Percentiles rank a stretch among this genome's conserved stretches.
These are phyloP conservation scores for Schrenkiella parvula DNA, from an alignment of 345 rosid genomes.

Conservation along the genomic window DNA sequence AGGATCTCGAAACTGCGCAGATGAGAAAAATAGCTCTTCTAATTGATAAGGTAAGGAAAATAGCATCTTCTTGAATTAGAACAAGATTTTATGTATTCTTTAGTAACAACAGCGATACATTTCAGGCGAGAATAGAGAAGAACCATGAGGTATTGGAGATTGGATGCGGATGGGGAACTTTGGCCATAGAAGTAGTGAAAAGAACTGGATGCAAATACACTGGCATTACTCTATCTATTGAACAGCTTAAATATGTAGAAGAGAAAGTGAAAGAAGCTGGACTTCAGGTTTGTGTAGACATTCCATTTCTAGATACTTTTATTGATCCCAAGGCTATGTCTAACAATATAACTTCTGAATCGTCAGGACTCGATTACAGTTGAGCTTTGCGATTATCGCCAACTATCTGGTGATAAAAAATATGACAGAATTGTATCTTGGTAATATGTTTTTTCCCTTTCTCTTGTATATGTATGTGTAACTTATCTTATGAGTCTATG, in stretches of 20 bases:
- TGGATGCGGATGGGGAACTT: conserved; percentile 90
- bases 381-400: conserved; percentile 70
- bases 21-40: conserved; percentile 60
- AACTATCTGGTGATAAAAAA: background rate
- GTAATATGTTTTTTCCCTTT: conserved; percentile 25
- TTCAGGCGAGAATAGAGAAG: conserved; percentile 55
- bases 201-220: conserved; percentile 84
- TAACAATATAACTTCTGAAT: background rate
- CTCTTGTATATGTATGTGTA: background rate
- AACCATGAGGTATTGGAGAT: conserved; percentile 68
- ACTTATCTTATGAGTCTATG: background rate
- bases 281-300: conserved; percentile 48
- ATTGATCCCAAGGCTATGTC: background rate
- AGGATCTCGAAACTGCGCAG: conserved; percentile 67
- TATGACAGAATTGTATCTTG: conserved; percentile 61
- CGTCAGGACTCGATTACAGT: conserved; percentile 53
- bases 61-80: background rate
- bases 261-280: conserved; percentile 73
- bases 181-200: conserved; percentile 75
- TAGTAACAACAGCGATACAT: background rate
- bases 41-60: conserved; percentile 55
- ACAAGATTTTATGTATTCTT: background rate
- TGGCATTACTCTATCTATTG: conserved; percentile 67
- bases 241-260: conserved; percentile 68
- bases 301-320: background rate